Conservation (phyloP, 306 rosid genomes). For the Prunus campanulata region DNA sequence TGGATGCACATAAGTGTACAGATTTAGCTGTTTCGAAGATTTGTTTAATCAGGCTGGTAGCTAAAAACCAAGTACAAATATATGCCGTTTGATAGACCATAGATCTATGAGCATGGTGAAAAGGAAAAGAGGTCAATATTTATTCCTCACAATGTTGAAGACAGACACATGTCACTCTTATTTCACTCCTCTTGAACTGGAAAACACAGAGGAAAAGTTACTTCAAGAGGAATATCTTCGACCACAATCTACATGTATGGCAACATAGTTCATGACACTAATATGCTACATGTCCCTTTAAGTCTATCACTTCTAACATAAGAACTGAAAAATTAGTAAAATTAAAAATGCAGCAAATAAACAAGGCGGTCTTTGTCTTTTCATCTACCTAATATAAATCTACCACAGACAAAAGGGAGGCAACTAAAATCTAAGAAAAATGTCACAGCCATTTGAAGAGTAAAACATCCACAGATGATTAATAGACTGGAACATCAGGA, state of each 20-base stretch:
- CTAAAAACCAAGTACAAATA: background rate
- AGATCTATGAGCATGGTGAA: background rate
- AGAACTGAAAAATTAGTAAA: background rate
- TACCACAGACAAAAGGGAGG: background rate
- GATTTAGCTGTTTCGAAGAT: background rate
- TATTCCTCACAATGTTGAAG: background rate
- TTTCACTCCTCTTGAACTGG: background rate
- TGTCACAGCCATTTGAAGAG: background rate
- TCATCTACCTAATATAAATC: background rate
- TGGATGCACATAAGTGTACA: background rate
- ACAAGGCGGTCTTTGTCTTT: background rate
- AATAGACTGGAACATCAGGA: background rate
- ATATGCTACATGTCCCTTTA: background rate
- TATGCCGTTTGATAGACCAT: background rate
- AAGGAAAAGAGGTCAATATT: background rate
- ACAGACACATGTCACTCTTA: background rate
- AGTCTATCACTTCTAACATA: background rate
- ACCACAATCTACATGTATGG: background rate
- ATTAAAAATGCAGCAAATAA: background rate
- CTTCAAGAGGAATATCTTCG: background rate
- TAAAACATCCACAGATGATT: background rate
- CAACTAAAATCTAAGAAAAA: background rate
- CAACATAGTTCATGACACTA: background rate
- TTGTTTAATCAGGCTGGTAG: background rate
- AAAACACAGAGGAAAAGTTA: background rate